Conservation (phyloP, 192 early-diverging fungal species). For the Pilobolus umbonatus region DNA sequence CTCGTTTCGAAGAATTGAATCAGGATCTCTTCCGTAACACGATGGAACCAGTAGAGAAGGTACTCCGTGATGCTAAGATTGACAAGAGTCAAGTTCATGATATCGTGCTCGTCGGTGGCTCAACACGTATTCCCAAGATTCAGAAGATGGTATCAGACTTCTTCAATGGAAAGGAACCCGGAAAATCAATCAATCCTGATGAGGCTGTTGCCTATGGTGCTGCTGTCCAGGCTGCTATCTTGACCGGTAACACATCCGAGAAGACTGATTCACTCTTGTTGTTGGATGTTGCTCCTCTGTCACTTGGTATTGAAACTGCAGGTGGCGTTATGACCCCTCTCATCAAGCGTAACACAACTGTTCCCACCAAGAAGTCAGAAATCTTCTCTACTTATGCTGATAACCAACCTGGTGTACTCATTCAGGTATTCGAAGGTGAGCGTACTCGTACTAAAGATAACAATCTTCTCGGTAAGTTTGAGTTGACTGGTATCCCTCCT, state of each 20-base stretch:
- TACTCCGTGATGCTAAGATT: conserved; percentile 93
- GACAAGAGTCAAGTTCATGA: conserved; percentile 88
- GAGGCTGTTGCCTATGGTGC: conserved; percentile 98
- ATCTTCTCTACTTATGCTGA: conserved; percentile 99
- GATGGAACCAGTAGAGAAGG: conserved; percentile 95
- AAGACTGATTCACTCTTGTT: conserved; percentile 92
- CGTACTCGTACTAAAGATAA: conserved; percentile 97
- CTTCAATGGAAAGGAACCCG: conserved; percentile 97
- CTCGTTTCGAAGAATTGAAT: conserved; percentile 99
- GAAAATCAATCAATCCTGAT: conserved; percentile 95
- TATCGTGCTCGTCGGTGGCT: conserved; percentile 97
- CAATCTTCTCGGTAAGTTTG: conserved; percentile 98
- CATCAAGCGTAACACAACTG: conserved; percentile 96
- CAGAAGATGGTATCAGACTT: conserved; percentile 97
- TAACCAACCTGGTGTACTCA: conserved; percentile 95
- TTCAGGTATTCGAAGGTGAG: conserved; percentile 98
- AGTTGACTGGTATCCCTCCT: conserved; percentile 95
- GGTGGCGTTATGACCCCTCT: conserved; percentile 96
- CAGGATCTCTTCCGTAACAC: conserved; percentile 93
- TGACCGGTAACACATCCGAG: conserved; percentile 92
- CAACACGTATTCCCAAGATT: conserved; percentile 99
- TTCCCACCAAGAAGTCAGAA: conserved; percentile 98
- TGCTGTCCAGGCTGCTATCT: conserved; percentile 94
- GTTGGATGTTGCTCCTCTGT: conserved; percentile 94
- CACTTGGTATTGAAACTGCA: conserved; percentile 95